Evolutionary conservation across 345 rosid species (phyloP).

Genomic region (Litchi chinensis): DNA sequence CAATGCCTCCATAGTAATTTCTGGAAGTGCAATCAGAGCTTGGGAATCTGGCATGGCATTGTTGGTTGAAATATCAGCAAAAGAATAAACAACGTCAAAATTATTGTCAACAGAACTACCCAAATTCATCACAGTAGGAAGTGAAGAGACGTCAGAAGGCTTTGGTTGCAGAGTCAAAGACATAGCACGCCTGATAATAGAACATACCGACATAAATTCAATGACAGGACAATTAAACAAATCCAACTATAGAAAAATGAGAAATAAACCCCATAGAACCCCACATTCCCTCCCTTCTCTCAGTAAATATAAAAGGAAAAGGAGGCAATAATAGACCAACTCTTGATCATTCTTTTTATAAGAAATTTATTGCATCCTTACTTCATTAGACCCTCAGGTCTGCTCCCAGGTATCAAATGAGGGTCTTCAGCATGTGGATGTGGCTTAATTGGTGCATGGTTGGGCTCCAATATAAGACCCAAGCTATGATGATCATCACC

Average conservation of each 20-base stretch:
- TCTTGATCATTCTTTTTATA: neutral
- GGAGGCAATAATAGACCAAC: neutral
- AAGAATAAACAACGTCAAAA: conserved; percentile 12
- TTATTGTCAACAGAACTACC: conserved; percentile 10
- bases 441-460: neutral
- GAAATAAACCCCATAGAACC: neutral
- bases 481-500: conserved; percentile 21
- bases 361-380: neutral
- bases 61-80: neutral
- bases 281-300: neutral
- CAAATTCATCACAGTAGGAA: conserved; percentile 2
- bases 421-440: conserved; percentile 9
- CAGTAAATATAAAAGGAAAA: too few relatives aligned
- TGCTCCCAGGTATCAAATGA: neutral
- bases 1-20: conserved; percentile 27
- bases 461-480: conserved; percentile 36
- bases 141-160: conserved; percentile 9
- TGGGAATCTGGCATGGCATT: conserved; percentile 18
- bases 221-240: neutral
- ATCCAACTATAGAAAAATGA: neutral
- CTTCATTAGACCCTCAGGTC: conserved; percentile 16
- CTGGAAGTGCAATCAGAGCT: conserved; percentile 27
- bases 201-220: neutral
- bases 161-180: conserved; percentile 10
- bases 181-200: conserved; percentile 19